Percentiles rank a stretch among this genome's conserved stretches.
phyloP scores from a whole-genome alignment of 768 basidiomycete genomes.

The Pleurotus citrinopileatus region DNA sequence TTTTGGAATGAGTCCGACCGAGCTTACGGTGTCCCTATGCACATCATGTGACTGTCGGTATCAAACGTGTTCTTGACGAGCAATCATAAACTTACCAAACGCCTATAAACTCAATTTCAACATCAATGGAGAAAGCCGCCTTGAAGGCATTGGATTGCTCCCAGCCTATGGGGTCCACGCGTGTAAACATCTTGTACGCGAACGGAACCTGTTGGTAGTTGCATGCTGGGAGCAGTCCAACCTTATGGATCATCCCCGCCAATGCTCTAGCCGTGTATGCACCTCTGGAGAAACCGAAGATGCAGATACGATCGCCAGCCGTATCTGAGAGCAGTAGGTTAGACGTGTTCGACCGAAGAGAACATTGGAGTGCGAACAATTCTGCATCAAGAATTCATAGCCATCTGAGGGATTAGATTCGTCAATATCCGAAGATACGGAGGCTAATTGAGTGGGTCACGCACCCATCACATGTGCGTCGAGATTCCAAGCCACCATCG shows the following conservation, averaged over 20 bases:
- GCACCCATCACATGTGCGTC: constrained; percentile 47
- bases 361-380: constrained; percentile 60
- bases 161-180: constrained; percentile 46
- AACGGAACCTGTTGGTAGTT: constrained; percentile 60
- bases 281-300: constrained; percentile 70
- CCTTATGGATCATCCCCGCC: constrained; percentile 52
- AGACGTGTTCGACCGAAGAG: constrained; percentile 30
- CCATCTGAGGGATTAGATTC: neutral
- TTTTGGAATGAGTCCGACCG: constrained; percentile 43
- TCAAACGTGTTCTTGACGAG: neutral
- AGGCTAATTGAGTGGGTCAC: no score
- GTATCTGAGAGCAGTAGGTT: constrained; percentile 28
- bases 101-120: constrained; percentile 56
- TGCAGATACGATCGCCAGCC: constrained; percentile 55
- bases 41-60: neutral
- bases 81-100: constrained; percentile 45
- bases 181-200: constrained; percentile 60
- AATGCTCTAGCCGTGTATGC: constrained; percentile 59
- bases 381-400: constrained; percentile 26
- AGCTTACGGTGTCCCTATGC: constrained; percentile 53
- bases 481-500: constrained; percentile 48
- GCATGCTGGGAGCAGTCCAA: constrained; percentile 44
- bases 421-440: no score
- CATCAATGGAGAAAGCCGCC: constrained; percentile 49
- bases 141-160: constrained; percentile 53